These are phyloP conservation scores for Blastobotrys petasosporus DNA, from an alignment of 1,139 yeast genomes.

Conservation along the genomic window DNA sequence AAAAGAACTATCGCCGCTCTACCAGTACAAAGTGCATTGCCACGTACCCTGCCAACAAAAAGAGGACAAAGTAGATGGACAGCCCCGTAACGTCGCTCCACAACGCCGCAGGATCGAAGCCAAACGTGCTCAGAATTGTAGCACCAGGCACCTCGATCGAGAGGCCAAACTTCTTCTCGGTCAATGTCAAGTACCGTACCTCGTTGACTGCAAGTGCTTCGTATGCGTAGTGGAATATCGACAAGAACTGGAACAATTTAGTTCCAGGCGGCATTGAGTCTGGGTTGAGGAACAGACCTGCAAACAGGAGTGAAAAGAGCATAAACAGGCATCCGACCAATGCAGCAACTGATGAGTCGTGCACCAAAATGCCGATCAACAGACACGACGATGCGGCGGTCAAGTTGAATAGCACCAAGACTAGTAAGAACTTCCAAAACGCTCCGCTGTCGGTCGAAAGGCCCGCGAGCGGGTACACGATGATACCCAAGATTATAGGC, in stretches of 20 bases:
- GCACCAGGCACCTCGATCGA: conserved; percentile 99
- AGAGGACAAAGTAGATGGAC: conserved; percentile 40
- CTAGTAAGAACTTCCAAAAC: conserved; percentile 63
- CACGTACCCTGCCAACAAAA: conserved; percentile 62
- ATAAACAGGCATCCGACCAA: conserved; percentile 79
- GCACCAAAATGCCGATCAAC: conserved; percentile 76
- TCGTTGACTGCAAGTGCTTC: conserved; percentile 90
- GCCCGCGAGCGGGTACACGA: conserved; percentile 90
- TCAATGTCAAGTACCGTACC: conserved; percentile 78
- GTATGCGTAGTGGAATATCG: conserved; percentile 92
- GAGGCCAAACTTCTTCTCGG: conserved; percentile 85
- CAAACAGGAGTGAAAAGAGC: conserved; percentile 79
- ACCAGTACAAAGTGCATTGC: conserved; percentile 67
- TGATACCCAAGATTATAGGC: conserved; percentile 73
- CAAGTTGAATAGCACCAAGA: conserved; percentile 74
- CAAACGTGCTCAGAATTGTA: conserved; percentile 89
- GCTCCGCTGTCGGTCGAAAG: conserved; percentile 71
- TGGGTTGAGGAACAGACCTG: conserved; percentile 85
- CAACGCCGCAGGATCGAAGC: conserved; percentile 77
- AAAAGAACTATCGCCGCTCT: conserved; percentile 64
- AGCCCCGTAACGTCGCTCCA: conserved; percentile 57
- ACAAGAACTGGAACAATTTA: conserved; percentile 74
- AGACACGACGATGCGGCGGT: conserved; percentile 82
- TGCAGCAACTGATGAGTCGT: conserved; percentile 92
- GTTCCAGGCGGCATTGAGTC: conserved; percentile 66